Percentiles rank a stretch among this genome's conserved stretches.
Conservation (phyloP, 2,329 filamentous ascomycete species). For the Aspergillus ibericus region DNA sequence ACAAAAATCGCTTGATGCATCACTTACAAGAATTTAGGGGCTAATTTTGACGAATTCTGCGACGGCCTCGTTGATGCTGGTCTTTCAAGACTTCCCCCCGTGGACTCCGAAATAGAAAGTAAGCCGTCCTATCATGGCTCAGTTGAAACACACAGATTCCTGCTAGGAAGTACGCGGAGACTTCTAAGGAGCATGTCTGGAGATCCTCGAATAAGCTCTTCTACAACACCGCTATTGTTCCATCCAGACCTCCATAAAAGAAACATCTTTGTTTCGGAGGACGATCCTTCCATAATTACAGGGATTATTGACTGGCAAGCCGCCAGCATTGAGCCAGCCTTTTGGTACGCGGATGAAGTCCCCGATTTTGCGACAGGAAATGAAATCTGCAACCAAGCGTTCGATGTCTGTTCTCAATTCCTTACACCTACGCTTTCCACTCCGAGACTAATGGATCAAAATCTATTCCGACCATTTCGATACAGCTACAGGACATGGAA, state of each 20-base stretch:
- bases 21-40: constrained; percentile 31
- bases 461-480: constrained; percentile 39
- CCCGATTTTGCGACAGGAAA: constrained; percentile 42
- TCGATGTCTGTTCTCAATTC: constrained; percentile 32
- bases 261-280: constrained; percentile 46
- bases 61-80: constrained; percentile 42
- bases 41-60: constrained; percentile 32
- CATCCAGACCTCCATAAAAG: constrained; percentile 45
- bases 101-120: constrained; percentile 16
- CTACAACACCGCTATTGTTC: constrained; percentile 34
- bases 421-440: constrained; percentile 30
- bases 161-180: constrained; percentile 31
- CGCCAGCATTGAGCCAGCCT: constrained; percentile 41
- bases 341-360: constrained; percentile 39
- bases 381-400: constrained; percentile 36
- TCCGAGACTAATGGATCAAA: constrained; percentile 37
- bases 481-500: constrained; percentile 46
- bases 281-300: constrained; percentile 39
- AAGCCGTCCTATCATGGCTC: constrained; percentile 38
- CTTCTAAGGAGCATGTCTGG: constrained; percentile 33
- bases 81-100: constrained; percentile 36
- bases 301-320: constrained; percentile 48
- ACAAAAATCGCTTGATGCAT: constrained; percentile 6
- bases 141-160: constrained; percentile 32
- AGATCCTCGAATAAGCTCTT: constrained; percentile 27